Evolutionary conservation across 2,329 filamentous ascomycete species (phyloP).

Genomic region (Aspergillus neoniger): DNA sequence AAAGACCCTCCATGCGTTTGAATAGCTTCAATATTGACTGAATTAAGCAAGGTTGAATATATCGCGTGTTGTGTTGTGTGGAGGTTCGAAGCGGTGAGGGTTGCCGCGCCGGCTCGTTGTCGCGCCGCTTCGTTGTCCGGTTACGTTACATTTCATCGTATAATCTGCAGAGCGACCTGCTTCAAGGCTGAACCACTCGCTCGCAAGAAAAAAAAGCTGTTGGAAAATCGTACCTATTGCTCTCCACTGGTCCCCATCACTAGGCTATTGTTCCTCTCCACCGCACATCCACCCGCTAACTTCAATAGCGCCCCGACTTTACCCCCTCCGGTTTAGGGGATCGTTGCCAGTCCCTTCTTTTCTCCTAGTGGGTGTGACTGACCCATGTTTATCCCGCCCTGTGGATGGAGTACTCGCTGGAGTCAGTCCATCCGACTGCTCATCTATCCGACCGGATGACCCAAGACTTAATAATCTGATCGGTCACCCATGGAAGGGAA

Average conservation of each 20-base stretch:
- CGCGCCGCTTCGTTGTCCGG: too few relatives aligned
- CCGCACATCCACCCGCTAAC: background rate
- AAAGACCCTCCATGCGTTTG: too few relatives aligned
- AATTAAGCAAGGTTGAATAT: too few relatives aligned
- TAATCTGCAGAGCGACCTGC: too few relatives aligned
- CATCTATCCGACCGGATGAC: background rate
- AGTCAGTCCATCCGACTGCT: too few relatives aligned
- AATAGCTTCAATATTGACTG: too few relatives aligned
- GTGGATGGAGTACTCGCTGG: background rate
- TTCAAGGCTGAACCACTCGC: too few relatives aligned
- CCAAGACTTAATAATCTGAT: background rate
- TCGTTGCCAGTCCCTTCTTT: background rate
- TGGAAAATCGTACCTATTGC: background rate
- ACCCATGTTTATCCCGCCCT: background rate
- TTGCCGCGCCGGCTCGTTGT: too few relatives aligned
- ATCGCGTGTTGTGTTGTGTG: too few relatives aligned
- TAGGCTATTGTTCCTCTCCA: background rate
- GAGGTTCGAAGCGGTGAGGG: too few relatives aligned
- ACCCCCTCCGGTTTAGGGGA: background rate
- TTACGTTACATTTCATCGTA: too few relatives aligned
- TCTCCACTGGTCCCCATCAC: background rate
- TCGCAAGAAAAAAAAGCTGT: too few relatives aligned
- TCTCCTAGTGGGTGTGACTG: background rate
- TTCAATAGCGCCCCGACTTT: background rate
- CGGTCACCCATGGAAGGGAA: background rate